Percentiles rank a stretch among this genome's conserved stretches.
These are phyloP conservation scores for Citrullus colocynthis DNA, from an alignment of 306 rosid genomes.

Conservation along the genomic window DNA sequence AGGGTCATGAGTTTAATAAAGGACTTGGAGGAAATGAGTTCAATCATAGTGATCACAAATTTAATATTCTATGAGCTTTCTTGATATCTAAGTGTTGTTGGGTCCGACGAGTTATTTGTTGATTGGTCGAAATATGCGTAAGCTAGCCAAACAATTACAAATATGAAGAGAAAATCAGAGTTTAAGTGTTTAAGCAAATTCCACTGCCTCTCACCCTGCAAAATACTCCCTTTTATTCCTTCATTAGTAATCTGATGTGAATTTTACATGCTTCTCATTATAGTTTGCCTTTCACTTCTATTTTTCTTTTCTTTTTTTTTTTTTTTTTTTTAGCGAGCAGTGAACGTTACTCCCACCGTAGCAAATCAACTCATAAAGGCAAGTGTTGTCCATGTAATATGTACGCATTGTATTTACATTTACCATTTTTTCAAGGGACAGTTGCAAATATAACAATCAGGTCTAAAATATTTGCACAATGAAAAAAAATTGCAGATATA, in stretches of 20 bases:
- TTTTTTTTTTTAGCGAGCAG: conserved; percentile 50
- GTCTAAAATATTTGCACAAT: not conserved
- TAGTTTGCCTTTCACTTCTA: not conserved
- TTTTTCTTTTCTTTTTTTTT: not conserved
- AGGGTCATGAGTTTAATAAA: no score
- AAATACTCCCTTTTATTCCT: not conserved
- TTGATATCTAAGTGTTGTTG: no score
- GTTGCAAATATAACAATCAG: no score
- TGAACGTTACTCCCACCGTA: conserved; percentile 62
- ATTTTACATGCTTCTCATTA: not conserved
- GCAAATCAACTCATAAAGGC: conserved; percentile 76
- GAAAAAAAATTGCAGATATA: no score
- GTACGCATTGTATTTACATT: not conserved
- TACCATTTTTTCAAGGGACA: not conserved
- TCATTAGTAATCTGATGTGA: not conserved
- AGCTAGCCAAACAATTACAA: no score
- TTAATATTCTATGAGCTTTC: no score
- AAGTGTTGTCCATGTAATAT: conserved; percentile 6
- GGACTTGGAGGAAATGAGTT: no score
- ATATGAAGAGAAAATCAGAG: not conserved
- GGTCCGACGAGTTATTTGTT: no score
- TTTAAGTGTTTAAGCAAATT: not conserved
- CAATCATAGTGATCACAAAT: no score
- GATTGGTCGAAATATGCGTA: no score
- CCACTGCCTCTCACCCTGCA: not conserved